These are phyloP conservation scores for Diophrys sp. DNA, from an alignment of 73 alveolate genomes.

Conservation along the genomic window DNA sequence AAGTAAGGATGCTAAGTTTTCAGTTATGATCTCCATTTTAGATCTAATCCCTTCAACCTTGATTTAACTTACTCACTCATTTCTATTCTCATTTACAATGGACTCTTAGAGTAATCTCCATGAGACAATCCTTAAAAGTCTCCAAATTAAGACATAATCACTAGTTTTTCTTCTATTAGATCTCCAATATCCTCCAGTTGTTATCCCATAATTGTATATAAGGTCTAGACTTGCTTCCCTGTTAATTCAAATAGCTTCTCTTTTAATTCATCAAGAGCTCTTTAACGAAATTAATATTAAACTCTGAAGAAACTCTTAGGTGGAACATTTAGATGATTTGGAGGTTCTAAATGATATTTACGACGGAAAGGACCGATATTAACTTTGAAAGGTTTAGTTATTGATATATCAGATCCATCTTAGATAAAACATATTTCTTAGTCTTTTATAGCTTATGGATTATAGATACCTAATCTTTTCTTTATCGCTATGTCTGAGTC, in stretches of 20 bases:
- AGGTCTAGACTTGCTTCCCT: not conserved
- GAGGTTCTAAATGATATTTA: not conserved
- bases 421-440: too few species aligned
- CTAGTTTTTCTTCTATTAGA: not conserved
- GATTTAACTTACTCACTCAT: constrained; percentile 5
- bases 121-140: not conserved
- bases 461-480: too few species aligned
- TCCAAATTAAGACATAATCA: not conserved
- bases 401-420: not conserved
- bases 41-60: not conserved
- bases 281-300: too few species aligned
- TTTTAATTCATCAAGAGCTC: not conserved
- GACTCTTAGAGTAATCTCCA: not conserved
- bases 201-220: not conserved
- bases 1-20: not conserved
- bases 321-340: not conserved
- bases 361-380: not conserved
- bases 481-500: too few species aligned
- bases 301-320: not conserved
- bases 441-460: too few species aligned
- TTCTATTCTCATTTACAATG: constrained; percentile 6
- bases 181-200: not conserved
- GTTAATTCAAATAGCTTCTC: not conserved
- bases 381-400: not conserved
- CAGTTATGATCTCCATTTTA: constrained; percentile 18